A percentile compares a stretch with the other conserved stretches of the same genome.
phyloP scores from a whole-genome alignment of 176 grass and related monocot genomes.

The Musa beccarii region DNA sequence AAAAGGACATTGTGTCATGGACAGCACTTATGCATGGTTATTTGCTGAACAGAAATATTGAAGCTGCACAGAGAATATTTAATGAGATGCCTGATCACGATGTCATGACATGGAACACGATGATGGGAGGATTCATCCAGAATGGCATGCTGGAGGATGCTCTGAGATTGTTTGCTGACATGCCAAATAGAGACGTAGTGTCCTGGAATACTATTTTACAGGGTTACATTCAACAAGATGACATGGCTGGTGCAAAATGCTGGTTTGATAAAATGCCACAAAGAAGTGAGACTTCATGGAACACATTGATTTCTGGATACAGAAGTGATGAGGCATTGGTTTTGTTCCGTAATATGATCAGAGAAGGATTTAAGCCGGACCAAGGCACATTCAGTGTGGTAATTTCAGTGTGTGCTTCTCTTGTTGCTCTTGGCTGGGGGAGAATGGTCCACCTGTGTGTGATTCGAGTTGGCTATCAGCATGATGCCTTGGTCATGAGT shows the following conservation, averaged over 20 bases:
- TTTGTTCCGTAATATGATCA: slow-evolving; percentile 46
- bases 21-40: slow-evolving; percentile 56
- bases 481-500: slow-evolving; percentile 63
- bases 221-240: slow-evolving; percentile 44
- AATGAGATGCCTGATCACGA: slow-evolving; percentile 51
- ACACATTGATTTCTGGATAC: slow-evolving; percentile 57
- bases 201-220: slow-evolving; percentile 75
- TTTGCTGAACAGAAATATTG: slow-evolving; percentile 36
- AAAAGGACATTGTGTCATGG: slow-evolving; percentile 58
- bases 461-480: slow-evolving; percentile 52
- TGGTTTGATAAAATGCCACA: slow-evolving; percentile 54
- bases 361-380: slow-evolving; percentile 52
- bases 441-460: slow-evolving; percentile 52
- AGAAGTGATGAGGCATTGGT: slow-evolving; percentile 40
- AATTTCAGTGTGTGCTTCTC: slow-evolving; percentile 57
- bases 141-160: slow-evolving; percentile 51
- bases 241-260: slow-evolving; percentile 44
- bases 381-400: slow-evolving; percentile 43
- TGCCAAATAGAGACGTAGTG: slow-evolving; percentile 54
- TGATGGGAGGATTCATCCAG: slow-evolving; percentile 56
- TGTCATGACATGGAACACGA: slow-evolving; percentile 61
- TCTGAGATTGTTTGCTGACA: slow-evolving; percentile 42
- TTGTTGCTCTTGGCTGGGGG: slow-evolving; percentile 50
- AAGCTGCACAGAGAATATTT: slow-evolving; percentile 46
- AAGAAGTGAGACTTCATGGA: slow-evolving; percentile 60